These are phyloP conservation scores for Aspergillus sp. DNA, from an alignment of 2,329 filamentous ascomycete genomes.

Conservation along the genomic window DNA sequence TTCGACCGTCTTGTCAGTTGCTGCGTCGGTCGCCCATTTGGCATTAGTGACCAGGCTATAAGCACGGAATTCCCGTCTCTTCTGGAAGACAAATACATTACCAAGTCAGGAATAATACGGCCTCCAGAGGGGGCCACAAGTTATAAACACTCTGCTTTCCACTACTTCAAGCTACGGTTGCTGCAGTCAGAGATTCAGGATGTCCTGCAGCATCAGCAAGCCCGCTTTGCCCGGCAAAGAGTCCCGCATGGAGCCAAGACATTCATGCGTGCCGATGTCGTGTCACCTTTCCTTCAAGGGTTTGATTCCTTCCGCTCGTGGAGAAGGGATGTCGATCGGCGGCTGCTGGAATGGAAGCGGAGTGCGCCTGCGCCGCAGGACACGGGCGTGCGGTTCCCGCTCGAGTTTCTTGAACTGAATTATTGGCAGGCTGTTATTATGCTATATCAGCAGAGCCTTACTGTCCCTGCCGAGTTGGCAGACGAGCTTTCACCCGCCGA, in stretches of 20 bases:
- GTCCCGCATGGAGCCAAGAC: conserved; percentile 68
- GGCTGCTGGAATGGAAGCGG: conserved; percentile 84
- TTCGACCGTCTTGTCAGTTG: conserved; percentile 93
- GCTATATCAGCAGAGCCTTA: conserved; percentile 88
- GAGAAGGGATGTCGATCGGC: conserved; percentile 83
- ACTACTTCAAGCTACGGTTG: conserved; percentile 87
- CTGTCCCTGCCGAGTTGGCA: conserved; percentile 82
- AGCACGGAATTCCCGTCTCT: conserved; percentile 93
- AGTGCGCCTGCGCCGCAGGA: conserved; percentile 76
- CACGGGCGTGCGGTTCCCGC: conserved; percentile 86
- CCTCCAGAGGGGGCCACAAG: conserved; percentile 68
- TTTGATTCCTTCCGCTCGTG: conserved; percentile 88
- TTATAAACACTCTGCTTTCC: conserved; percentile 88
- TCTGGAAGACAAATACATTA: conserved; percentile 87
- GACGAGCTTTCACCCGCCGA: conserved; percentile 70
- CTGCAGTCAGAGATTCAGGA: conserved; percentile 95
- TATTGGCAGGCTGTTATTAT: conserved; percentile 98
- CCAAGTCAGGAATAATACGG: conserved; percentile 71
- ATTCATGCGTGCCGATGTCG: conserved; percentile 76
- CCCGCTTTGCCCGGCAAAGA: conserved; percentile 72
- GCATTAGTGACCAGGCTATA: conserved; percentile 93
- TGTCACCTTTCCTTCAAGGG: conserved; percentile 80
- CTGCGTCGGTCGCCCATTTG: conserved; percentile 90
- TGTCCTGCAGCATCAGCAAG: conserved; percentile 89
- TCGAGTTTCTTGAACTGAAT: conserved; percentile 89